These are phyloP conservation scores for Chenopodium formosanum DNA, from an alignment of 148 eudicot genomes.

Conservation along the genomic window DNA sequence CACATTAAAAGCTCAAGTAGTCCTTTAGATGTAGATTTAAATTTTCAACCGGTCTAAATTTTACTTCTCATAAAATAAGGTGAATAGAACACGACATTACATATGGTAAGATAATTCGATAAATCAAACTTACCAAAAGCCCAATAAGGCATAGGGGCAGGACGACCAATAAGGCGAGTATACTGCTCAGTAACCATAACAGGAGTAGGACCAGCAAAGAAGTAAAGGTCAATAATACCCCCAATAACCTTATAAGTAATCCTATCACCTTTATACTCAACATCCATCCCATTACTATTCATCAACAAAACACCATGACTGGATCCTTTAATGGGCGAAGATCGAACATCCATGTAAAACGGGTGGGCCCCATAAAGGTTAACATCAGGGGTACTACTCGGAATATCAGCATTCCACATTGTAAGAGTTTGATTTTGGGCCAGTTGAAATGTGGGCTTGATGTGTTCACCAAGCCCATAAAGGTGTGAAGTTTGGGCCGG, in stretches of 20 bases:
- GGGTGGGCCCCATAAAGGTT: constrained; percentile 86
- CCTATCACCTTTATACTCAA: constrained; percentile 63
- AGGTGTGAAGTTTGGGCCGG: constrained; percentile 50
- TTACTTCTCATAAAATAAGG: too few species aligned
- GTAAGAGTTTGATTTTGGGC: constrained; percentile 66
- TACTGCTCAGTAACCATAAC: constrained; percentile 59
- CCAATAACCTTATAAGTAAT: constrained; percentile 82
- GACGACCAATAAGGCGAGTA: constrained; percentile 70
- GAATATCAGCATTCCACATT: constrained; percentile 66
- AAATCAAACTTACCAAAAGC: constrained; percentile 54
- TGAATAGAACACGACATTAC: too few species aligned
- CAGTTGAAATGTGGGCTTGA: constrained; percentile 51
- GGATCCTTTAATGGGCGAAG: constrained; percentile 45
- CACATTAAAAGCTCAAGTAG: too few species aligned
- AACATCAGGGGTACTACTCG: constrained; percentile 38
- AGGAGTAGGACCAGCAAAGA: constrained; percentile 67
- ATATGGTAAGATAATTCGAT: not conserved
- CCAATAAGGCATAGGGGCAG: constrained; percentile 95
- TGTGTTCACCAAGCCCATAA: constrained; percentile 84
- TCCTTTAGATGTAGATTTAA: too few species aligned
- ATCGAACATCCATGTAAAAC: constrained; percentile 70
- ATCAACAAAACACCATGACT: constrained; percentile 66
- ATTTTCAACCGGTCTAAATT: too few species aligned
- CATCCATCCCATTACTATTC: constrained; percentile 91
- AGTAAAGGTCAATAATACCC: constrained; percentile 66